Evolutionary conservation across 768 basidiomycete genomes (phyloP).

Genomic region (Pisolithus tinctorius): DNA sequence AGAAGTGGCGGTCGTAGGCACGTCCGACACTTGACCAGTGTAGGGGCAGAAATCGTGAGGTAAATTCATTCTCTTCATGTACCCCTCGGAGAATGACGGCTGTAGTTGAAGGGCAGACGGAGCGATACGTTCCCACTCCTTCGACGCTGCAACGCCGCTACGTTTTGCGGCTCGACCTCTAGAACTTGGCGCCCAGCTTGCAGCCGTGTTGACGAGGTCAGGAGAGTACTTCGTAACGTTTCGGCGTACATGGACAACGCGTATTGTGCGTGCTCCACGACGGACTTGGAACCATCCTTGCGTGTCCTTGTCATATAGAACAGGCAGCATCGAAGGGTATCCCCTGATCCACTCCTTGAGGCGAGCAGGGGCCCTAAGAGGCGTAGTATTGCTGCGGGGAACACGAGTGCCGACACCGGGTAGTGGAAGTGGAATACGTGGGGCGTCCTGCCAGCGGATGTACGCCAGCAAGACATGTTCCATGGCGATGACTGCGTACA

Average conservation of each 20-base stretch:
- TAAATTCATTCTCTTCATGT: slow-evolving; percentile 72
- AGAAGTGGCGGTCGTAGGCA: slow-evolving; percentile 35
- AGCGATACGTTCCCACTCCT: slow-evolving; percentile 74
- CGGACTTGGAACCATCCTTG: slow-evolving; percentile 56
- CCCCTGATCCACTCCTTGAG: slow-evolving; percentile 89
- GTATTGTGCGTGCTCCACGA: slow-evolving; percentile 69
- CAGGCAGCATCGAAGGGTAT: slow-evolving; percentile 76
- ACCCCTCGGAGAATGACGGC: slow-evolving; percentile 69
- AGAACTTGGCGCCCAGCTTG: slow-evolving; percentile 40
- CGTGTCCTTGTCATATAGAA: slow-evolving; percentile 43
- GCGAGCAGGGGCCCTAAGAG: slow-evolving; percentile 72
- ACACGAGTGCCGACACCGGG: slow-evolving; percentile 25
- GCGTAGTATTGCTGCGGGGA: slow-evolving; percentile 43
- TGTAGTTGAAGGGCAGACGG: slow-evolving; percentile 52
- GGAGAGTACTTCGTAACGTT: slow-evolving; percentile 84
- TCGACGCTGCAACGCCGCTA: slow-evolving; percentile 46
- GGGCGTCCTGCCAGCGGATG: slow-evolving; percentile 74
- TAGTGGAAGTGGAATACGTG: slow-evolving; percentile 27
- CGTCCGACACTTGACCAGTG: slow-evolving; percentile 19
- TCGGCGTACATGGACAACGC: slow-evolving; percentile 71
- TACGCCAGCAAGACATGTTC: slow-evolving; percentile 89
- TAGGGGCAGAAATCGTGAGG: slow-evolving; percentile 53
- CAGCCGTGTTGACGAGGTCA: slow-evolving; percentile 68
- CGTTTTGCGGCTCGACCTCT: slow-evolving; percentile 12
- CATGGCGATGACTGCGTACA: slow-evolving; percentile 77